These are phyloP conservation scores for Jaminaea rosea DNA, from an alignment of 1,284 basidiomycete species.

Conservation along the genomic window DNA sequence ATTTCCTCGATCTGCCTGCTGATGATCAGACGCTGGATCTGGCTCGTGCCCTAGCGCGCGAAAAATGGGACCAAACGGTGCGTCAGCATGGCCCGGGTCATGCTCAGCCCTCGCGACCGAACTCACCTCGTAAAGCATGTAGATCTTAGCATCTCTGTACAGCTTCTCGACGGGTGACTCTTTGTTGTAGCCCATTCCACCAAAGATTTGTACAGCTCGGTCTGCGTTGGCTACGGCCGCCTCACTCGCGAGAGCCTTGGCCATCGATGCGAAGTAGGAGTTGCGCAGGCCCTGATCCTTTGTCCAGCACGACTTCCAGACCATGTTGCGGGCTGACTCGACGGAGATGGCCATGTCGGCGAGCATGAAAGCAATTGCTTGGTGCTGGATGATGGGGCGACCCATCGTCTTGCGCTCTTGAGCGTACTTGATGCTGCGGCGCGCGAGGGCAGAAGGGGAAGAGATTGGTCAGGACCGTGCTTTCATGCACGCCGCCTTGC, in stretches of 20 bases:
- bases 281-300: constrained; percentile 53
- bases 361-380: constrained; percentile 54
- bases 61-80: constrained; percentile 10
- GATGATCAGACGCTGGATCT: constrained; percentile 44
- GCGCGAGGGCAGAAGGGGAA: too few species aligned
- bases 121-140: constrained; percentile 2
- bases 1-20: constrained; percentile 37
- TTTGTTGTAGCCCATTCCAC: constrained; percentile 53
- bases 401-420: constrained; percentile 56
- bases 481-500: too few species aligned
- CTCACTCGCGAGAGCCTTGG: constrained; percentile 51
- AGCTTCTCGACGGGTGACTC: constrained; percentile 56
- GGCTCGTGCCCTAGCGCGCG: constrained; percentile 39
- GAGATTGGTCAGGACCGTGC: too few species aligned
- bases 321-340: constrained; percentile 51
- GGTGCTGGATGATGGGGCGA: constrained; percentile 54
- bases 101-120: neutral
- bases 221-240: constrained; percentile 49
- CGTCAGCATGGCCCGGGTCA: neutral
- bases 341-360: constrained; percentile 55
- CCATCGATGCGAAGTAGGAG: constrained; percentile 55
- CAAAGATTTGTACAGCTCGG: constrained; percentile 51
- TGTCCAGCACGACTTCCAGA: constrained; percentile 52
- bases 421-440: constrained; percentile 53
- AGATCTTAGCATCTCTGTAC: constrained; percentile 46